These are phyloP conservation scores for Esteya vermicola DNA, from an alignment of 2,329 filamentous ascomycete genomes.

Conservation along the genomic window DNA sequence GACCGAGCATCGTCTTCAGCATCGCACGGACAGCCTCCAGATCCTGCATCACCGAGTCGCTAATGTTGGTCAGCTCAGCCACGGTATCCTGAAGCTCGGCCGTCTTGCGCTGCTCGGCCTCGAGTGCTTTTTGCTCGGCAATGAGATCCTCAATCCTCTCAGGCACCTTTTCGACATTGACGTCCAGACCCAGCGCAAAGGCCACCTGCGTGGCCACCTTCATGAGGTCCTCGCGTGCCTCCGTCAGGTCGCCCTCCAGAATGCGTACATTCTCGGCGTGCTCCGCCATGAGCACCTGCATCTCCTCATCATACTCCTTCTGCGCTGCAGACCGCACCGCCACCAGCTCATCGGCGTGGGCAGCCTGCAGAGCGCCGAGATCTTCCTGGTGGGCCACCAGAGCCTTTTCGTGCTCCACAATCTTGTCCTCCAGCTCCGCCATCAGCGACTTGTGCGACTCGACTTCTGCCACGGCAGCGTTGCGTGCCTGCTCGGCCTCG, in stretches of 20 bases:
- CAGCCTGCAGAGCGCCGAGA: constrained; percentile 32
- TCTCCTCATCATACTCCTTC: constrained; percentile 41
- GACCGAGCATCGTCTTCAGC: constrained; percentile 36
- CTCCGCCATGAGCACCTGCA: constrained; percentile 44
- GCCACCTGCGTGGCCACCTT: constrained; percentile 51
- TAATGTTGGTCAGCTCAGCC: constrained; percentile 40
- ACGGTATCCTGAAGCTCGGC: constrained; percentile 41
- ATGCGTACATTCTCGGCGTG: constrained; percentile 40
- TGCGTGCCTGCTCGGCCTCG: constrained; percentile 39
- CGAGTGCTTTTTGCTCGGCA: constrained; percentile 44
- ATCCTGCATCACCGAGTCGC: constrained; percentile 44
- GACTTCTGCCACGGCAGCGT: constrained; percentile 30
- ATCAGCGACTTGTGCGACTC: constrained; percentile 29
- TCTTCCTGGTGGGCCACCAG: too few relatives aligned
- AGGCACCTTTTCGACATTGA: constrained; percentile 53
- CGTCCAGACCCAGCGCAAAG: constrained; percentile 43
- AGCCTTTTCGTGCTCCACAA: constrained; percentile 43
- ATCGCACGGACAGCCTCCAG: constrained; percentile 45
- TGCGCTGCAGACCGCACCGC: constrained; percentile 32
- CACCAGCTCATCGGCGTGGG: constrained; percentile 36
- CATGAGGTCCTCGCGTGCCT: constrained; percentile 51
- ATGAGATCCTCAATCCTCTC: constrained; percentile 45
- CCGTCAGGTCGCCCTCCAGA: constrained; percentile 47
- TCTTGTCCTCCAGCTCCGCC: constrained; percentile 41
- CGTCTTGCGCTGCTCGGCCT: constrained; percentile 42